phyloP scores from a whole-genome alignment of 495 filamentous ascomycete genomes.

The Aspergillus baeticus region DNA sequence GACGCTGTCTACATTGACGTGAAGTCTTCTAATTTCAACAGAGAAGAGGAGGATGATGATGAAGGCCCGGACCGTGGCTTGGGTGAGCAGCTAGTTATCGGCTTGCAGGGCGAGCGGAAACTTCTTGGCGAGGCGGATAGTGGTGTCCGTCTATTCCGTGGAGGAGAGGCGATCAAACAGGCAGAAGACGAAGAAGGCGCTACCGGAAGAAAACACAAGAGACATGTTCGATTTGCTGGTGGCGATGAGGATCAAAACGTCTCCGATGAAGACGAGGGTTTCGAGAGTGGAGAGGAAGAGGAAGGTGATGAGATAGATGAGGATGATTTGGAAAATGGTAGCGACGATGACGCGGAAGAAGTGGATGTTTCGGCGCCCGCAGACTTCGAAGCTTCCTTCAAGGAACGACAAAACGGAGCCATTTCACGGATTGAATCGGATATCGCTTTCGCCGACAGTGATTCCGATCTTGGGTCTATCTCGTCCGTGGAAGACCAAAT shows the following conservation, averaged over 20 bases:
- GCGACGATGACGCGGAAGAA: slow-evolving; percentile 42
- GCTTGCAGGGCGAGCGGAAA: slow-evolving; percentile 77
- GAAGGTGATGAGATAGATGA: slow-evolving; percentile 62
- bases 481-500: slow-evolving; percentile 66
- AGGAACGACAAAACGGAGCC: slow-evolving; percentile 43
- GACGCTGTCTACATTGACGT: slow-evolving; percentile 80
- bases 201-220: slow-evolving; percentile 66
- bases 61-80: slow-evolving; percentile 67
- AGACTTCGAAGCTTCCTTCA: slow-evolving; percentile 42
- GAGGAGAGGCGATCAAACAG: slow-evolving; percentile 65
- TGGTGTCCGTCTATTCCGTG: slow-evolving; percentile 79
- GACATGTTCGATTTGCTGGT: slow-evolving; percentile 64
- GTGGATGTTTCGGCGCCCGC: slow-evolving; percentile 42
- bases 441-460: slow-evolving; percentile 89
- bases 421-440: slow-evolving; percentile 54
- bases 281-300: slow-evolving; percentile 54
- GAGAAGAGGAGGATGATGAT: slow-evolving; percentile 54
- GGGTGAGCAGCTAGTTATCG: slow-evolving; percentile 90
- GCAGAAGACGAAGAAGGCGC: slow-evolving; percentile 59
- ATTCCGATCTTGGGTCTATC: slow-evolving; percentile 90
- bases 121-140: slow-evolving; percentile 79
- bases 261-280: slow-evolving; percentile 38
- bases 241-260: slow-evolving; percentile 39
- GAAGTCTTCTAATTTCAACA: slow-evolving; percentile 74
- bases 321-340: slow-evolving; percentile 43